Evolutionary conservation across 805 yeast species (phyloP).

Genomic region (Tetrapisispora nanseiensis): DNA sequence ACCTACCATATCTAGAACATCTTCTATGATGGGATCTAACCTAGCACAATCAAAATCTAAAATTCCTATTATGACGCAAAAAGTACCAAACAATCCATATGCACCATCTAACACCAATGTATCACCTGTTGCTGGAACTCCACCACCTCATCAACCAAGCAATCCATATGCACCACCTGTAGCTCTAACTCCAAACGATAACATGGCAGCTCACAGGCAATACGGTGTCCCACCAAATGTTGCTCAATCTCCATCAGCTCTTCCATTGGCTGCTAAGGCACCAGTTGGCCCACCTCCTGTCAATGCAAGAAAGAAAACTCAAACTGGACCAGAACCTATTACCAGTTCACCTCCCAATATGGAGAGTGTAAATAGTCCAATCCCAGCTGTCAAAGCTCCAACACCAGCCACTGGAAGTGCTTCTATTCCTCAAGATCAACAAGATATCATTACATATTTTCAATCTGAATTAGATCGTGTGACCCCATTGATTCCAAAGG

Average conservation of each 20-base stretch:
- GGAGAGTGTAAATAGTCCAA: conserved; percentile 20
- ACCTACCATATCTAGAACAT: conserved; percentile 23
- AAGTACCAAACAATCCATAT: conserved; percentile 10
- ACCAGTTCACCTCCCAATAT: conserved; percentile 7
- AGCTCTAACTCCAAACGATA: conserved; percentile 19
- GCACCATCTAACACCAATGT: conserved; percentile 7
- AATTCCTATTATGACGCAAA: neutral
- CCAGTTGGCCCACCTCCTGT: conserved; percentile 30
- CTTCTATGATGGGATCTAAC: conserved; percentile 9
- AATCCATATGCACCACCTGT: conserved; percentile 34
- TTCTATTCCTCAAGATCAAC: conserved; percentile 43
- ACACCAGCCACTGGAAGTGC: conserved; percentile 16
- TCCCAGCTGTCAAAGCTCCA: conserved; percentile 15
- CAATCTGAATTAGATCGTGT: conserved; percentile 47
- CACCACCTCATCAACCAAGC: conserved; percentile 19
- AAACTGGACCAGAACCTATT: conserved; percentile 7
- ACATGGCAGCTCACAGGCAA: conserved; percentile 14
- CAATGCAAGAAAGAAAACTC: conserved; percentile 16
- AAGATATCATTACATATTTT: conserved; percentile 51
- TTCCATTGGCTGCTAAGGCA: conserved; percentile 19
- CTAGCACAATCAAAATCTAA: neutral
- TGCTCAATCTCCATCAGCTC: conserved; percentile 10
- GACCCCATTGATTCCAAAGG: conserved; percentile 66
- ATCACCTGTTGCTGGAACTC: conserved; percentile 6
- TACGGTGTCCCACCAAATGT: conserved; percentile 9